Base-by-base conservation (phyloP, 805 yeast species). In the Wickerhamiella azyma region DNA sequence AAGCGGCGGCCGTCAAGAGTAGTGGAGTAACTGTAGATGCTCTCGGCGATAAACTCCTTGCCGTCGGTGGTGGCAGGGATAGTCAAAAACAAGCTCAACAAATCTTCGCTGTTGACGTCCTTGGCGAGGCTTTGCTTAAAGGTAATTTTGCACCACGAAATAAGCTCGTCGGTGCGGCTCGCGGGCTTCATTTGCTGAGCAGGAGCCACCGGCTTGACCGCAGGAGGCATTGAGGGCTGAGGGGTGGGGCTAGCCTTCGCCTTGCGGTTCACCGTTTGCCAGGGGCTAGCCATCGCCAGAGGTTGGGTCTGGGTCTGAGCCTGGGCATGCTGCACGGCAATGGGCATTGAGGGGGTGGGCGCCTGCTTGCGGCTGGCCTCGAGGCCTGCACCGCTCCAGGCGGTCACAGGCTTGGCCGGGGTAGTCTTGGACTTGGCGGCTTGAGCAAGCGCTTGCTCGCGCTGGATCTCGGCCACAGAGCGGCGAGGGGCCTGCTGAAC, bases 1-100 rank as follows among this genome's bases (percentile, higher is more conserved):
- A 88, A 89, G 53, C 94, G 72, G 59, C 95, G 78, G 19, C 97
- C 97, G 61, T 92, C 96, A 82, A 89, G 79, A 1, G 88, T 81
- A 2, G 88, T 74, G 6, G 59, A 53, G 50, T 54, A 55, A 36
- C 94, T 81, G 66, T 85, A 86, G 48, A 89, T 77, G 10, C 96
- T 85, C 58, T 89, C 98, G 1, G 94, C 81, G 59, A 89, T 86
- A 60, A 89, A 83, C 60, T 80, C 94, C 41, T 72, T 69, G 0
- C 94, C 76, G 54, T 85, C 95, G 6, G 70, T 55, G 35, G 78
- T 75, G n/a, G 73, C 64, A 30, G 96, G 96, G 51, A 89, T 72
- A 50, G 85, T 79, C 51, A 88, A 67, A 55, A 92, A 72, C 59
- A 92, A 79, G 47, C 81, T 79, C 41, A 89, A 67, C 37, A 92